A percentile compares a stretch with the other conserved stretches of the same genome.
Evolutionary conservation across 1,284 basidiomycete genomes (phyloP).

Genomic region (Apiotrichum siamense): DNA sequence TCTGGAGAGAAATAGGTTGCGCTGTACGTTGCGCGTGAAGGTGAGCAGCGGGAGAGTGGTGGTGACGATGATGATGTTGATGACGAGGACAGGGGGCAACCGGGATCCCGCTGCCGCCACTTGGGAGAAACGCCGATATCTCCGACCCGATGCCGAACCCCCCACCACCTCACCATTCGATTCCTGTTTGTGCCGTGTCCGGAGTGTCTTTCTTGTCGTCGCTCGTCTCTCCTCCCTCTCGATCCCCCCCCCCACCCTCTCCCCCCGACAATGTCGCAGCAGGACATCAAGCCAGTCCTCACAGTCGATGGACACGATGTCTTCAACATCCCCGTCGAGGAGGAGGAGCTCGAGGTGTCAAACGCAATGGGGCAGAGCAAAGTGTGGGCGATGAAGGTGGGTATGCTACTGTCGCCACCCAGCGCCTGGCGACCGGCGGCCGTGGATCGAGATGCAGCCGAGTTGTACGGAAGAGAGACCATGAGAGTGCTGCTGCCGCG

Average conservation of each 20-base stretch:
- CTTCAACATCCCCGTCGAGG: slow-evolving; percentile 23
- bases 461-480: neutral
- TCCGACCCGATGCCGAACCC: neutral
- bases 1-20: too few species aligned
- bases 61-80: neutral
- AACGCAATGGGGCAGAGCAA: slow-evolving; percentile 20
- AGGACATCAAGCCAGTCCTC: slow-evolving; percentile 17
- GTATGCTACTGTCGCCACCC: neutral
- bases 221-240: neutral
- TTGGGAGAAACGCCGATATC: neutral
- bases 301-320: slow-evolving; percentile 14
- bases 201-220: neutral
- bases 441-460: too few species aligned
- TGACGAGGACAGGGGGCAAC: too few species aligned
- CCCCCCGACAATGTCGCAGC: slow-evolving; percentile 5
- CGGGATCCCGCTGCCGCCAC: neutral
- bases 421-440: too few species aligned
- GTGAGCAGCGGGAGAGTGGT: neutral
- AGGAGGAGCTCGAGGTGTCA: slow-evolving; percentile 31
- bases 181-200: too few species aligned
- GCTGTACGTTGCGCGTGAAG: neutral
- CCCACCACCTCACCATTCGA: too few species aligned
- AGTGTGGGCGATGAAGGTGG: slow-evolving; percentile 41
- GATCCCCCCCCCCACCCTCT: neutral
- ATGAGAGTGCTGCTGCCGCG: too few species aligned